Base-by-base conservation (phyloP, 208 protist species). In the Trichomonas vaginalis region DNA sequence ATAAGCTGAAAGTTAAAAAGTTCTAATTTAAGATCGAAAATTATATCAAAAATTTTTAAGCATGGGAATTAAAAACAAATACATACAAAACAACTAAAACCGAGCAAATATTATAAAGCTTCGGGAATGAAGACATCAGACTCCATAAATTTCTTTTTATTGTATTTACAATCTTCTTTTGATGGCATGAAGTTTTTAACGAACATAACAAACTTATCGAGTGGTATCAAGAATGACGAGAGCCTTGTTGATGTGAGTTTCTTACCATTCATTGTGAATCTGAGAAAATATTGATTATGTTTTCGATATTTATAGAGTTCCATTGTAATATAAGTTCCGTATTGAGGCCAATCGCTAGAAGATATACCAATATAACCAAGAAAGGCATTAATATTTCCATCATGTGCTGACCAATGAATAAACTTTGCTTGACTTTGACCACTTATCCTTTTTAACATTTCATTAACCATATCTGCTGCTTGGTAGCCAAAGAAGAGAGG, bases 321-420 rank as follows among this genome's bases (percentile, higher is more conserved):
- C 6, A 32, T 40, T 3, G 37, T 47, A 9, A 88, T 88, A 88
- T 88, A 88, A 35, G 82, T 45, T 21, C 82, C 82, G 47, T 88
- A 88, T 45, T n/a, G 82, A 14, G 82, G 82, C 35, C 35, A 47
- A 32, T 47, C 37, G 17, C 37, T 40, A 46, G 0, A 0, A 10
- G 14, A 27, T 48, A 47, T n/a, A 6, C 82, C 82, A 0, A 88
- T 0, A 88, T 47, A 88, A 21, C 82, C 82, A 27, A 88, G 40
- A 48, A 88, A 88, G 0, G 40, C 82, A 4, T 45, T 47, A 8
- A 88, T 88, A 88, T 88, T 88, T 88, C 82, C 82, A 88, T 88
- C 82, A 47, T 88, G 82, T 88, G 82, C 82, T 0, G 82, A 88
- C 82, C 82, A 88, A 88, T 88, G 82, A 45, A 88, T 48, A 21